A percentile compares a stretch with the other conserved stretches of the same genome.
Conservation (phyloP, 768 basidiomycete genomes). For the Clitopilus passeckerianus region DNA sequence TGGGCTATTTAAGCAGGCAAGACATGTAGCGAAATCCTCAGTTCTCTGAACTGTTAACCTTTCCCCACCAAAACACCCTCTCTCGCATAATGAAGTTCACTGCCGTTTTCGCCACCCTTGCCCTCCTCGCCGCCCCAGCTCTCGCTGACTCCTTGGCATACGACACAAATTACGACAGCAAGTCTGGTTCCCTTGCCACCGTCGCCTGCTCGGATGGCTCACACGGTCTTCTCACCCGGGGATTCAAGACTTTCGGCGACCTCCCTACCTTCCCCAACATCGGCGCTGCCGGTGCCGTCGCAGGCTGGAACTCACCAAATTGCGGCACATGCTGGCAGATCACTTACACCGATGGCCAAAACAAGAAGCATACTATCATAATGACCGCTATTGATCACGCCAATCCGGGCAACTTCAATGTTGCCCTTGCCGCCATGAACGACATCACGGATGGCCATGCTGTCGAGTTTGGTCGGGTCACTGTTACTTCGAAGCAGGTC, state of each 20-base stretch:
- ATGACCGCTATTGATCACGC: constrained; percentile 51
- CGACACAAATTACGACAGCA: constrained; percentile 48
- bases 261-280: constrained; percentile 58
- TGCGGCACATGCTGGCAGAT: constrained; percentile 63
- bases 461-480: constrained; percentile 39
- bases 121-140: constrained; percentile 18
- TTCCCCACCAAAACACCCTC: neutral
- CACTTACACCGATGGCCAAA: constrained; percentile 32
- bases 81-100: constrained; percentile 13
- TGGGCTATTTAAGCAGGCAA: neutral
- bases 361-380: constrained; percentile 31
- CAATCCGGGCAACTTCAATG: constrained; percentile 36
- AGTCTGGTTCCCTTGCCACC: constrained; percentile 27
- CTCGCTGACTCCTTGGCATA: constrained; percentile 27
- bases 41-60: neutral
- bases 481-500: constrained; percentile 38
- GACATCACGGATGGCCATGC: constrained; percentile 43
- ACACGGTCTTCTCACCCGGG: constrained; percentile 41
- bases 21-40: neutral
- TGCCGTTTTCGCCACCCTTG: constrained; percentile 9
- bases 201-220: constrained; percentile 45
- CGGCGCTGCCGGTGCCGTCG: constrained; percentile 48
- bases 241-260: constrained; percentile 43
- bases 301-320: constrained; percentile 42
- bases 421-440: constrained; percentile 52